A percentile compares a stretch with the other conserved stretches of the same genome.
Conservation (phyloP, 176 grass and related monocot genomes). For the Puya raimondii region DNA sequence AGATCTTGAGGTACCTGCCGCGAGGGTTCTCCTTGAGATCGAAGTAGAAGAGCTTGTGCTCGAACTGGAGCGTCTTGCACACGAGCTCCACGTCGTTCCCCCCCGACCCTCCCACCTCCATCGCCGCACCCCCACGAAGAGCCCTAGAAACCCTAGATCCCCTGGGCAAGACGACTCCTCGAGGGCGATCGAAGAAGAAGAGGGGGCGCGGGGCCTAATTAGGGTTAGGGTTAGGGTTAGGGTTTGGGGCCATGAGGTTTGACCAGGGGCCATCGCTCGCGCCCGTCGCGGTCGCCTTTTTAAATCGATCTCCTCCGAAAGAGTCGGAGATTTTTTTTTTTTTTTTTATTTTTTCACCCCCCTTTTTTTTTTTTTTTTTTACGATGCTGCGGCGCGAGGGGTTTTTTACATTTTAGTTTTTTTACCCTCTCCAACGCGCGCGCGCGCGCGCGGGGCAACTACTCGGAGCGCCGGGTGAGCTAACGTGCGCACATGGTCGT, state of each 20-base stretch:
- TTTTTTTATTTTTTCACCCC: neutral
- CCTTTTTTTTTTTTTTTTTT: neutral
- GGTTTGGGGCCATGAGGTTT: constrained; percentile 1
- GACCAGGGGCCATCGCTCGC: neutral
- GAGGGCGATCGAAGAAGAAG: neutral
- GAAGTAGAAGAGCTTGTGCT: constrained; percentile 99
- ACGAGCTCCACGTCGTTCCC: constrained; percentile 89
- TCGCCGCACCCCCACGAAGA: neutral
- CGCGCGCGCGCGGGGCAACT: too few species aligned
- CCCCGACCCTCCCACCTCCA: constrained; percentile 28
- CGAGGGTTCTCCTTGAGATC: constrained; percentile 98
- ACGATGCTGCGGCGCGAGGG: too few species aligned
- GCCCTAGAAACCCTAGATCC: neutral
- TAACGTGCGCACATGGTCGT: too few species aligned
- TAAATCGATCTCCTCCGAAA: neutral
- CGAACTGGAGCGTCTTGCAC: constrained; percentile 97
- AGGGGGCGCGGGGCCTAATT: neutral
- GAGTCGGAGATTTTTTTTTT: neutral
- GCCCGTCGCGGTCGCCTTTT: neutral
- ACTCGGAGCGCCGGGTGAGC: too few species aligned
- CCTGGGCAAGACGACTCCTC: neutral
- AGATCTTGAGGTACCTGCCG: constrained; percentile 96
- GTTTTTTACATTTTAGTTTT: too few species aligned
- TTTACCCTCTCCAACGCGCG: too few species aligned
- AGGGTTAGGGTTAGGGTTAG: neutral